Percentiles rank a stretch among this genome's conserved stretches.
These are phyloP conservation scores for Cucurbita maxima DNA, from an alignment of 306 rosid species.

Conservation along the genomic window DNA sequence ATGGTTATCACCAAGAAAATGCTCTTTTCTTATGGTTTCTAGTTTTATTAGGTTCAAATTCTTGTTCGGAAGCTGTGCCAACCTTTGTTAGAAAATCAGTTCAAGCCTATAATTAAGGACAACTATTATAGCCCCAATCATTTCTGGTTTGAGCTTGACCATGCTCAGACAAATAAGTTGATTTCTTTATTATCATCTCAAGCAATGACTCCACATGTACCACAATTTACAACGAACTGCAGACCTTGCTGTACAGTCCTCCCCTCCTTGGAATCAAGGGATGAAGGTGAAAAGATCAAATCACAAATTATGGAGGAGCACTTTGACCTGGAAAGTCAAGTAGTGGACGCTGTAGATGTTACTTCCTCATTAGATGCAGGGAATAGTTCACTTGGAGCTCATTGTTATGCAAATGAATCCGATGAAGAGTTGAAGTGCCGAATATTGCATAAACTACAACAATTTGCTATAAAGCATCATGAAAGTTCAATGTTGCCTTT, in stretches of 20 bases:
- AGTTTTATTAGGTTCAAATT: conserved; percentile 35
- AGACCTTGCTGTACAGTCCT: conserved; percentile 12
- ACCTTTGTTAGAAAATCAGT: conserved; percentile 53
- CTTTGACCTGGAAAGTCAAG: conserved; percentile 9
- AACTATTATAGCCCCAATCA: conserved; percentile 36
- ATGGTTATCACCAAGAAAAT: background rate
- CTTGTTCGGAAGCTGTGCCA: conserved; percentile 39
- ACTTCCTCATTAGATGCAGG: conserved; percentile 17
- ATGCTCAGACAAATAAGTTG: conserved; percentile 43
- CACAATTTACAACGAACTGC: conserved; percentile 13
- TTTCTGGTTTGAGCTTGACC: conserved; percentile 86
- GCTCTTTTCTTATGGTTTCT: background rate
- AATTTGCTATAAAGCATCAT: conserved; percentile 16
- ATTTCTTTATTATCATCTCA: conserved; percentile 28
- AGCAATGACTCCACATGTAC: conserved; percentile 24
- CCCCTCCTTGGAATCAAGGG: conserved; percentile 14
- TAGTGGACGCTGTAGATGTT: conserved; percentile 19
- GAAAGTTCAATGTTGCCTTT: conserved; percentile 16
- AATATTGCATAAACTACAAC: conserved; percentile 33
- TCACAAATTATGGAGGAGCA: conserved; percentile 4
- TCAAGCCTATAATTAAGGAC: conserved; percentile 31
- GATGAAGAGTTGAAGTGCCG: conserved; percentile 28
- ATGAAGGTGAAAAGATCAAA: conserved; percentile 18
- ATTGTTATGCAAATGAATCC: conserved; percentile 6
- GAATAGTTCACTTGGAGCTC: conserved; percentile 22